These are phyloP conservation scores for Podospora pseudocomata DNA, from an alignment of 495 filamentous ascomycete genomes.

Conservation along the genomic window DNA sequence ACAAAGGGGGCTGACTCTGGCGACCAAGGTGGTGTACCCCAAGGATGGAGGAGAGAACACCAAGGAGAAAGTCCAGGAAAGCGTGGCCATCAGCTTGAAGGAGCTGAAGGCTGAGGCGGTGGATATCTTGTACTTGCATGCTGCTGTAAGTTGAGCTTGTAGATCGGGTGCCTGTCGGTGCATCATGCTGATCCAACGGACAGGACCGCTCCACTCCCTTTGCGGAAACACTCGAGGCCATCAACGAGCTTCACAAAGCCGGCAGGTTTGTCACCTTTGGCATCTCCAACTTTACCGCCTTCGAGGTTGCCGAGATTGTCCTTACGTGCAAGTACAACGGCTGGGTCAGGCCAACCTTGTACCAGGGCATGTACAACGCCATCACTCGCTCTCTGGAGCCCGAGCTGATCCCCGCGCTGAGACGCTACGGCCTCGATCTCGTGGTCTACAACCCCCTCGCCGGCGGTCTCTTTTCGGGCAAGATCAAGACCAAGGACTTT, in stretches of 20 bases:
- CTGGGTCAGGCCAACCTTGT: conserved; percentile 68
- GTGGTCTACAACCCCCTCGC: conserved; percentile 91
- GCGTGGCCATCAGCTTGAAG: conserved; percentile 60
- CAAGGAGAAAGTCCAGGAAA: conserved; percentile 56
- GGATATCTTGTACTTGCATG: conserved; percentile 88
- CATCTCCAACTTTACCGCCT: conserved; percentile 80
- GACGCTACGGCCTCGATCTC: conserved; percentile 80
- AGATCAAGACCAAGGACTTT: conserved; percentile 67
- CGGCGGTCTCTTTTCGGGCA: conserved; percentile 80
- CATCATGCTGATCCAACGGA: background rate
- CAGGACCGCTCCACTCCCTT: conserved; percentile 71
- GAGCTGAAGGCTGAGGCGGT: conserved; percentile 73
- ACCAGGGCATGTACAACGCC: conserved; percentile 65
- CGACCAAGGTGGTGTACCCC: conserved; percentile 79
- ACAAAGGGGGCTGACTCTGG: conserved; percentile 74
- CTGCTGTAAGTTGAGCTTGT: conserved; percentile 41
- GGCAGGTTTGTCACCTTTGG: conserved; percentile 84
- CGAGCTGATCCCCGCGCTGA: conserved; percentile 74
- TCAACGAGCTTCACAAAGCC: conserved; percentile 78
- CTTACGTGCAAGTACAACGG: conserved; percentile 75
- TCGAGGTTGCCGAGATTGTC: conserved; percentile 86
- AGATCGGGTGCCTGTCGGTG: too few relatives aligned
- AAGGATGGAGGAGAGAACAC: conserved; percentile 54
- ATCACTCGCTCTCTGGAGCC: conserved; percentile 74
- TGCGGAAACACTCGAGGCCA: conserved; percentile 69